Conservation (phyloP, 306 rosid genomes). For the Crotalaria pallida region DNA sequence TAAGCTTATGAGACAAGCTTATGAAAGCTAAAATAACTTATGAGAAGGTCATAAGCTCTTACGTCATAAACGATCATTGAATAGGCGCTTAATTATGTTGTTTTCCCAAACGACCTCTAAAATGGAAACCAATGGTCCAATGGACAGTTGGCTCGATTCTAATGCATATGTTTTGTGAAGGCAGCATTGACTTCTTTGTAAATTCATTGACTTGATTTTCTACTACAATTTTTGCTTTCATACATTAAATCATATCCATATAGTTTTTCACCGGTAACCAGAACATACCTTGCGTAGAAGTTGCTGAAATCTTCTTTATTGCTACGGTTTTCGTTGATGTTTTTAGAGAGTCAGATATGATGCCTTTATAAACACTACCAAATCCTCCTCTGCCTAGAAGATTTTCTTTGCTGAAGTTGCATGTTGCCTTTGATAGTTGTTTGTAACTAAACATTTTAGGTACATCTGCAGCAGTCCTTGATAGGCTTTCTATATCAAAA, state of each 20-base stretch:
- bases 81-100: no score
- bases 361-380: constrained; percentile 54
- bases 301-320: constrained; percentile 49
- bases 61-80: no score
- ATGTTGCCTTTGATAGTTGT: constrained; percentile 41
- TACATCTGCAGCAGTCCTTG: constrained; percentile 30
- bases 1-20: no score
- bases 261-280: neutral
- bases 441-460: constrained; percentile 41
- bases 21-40: no score
- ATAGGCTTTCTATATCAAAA: constrained; percentile 32
- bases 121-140: neutral
- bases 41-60: no score
- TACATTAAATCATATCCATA: neutral
- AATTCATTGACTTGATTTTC: neutral
- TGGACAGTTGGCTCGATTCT: neutral
- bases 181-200: no score
- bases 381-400: constrained; percentile 52
- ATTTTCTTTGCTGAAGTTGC: constrained; percentile 41
- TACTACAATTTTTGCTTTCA: neutral
- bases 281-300: constrained; percentile 50
- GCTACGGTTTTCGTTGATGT: constrained; percentile 42
- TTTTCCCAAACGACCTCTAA: no score
- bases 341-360: constrained; percentile 23
- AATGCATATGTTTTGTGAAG: no score